These are phyloP conservation scores for Talaromyces sp. DNA, from an alignment of 2,329 filamentous ascomycete species.

Conservation along the genomic window DNA sequence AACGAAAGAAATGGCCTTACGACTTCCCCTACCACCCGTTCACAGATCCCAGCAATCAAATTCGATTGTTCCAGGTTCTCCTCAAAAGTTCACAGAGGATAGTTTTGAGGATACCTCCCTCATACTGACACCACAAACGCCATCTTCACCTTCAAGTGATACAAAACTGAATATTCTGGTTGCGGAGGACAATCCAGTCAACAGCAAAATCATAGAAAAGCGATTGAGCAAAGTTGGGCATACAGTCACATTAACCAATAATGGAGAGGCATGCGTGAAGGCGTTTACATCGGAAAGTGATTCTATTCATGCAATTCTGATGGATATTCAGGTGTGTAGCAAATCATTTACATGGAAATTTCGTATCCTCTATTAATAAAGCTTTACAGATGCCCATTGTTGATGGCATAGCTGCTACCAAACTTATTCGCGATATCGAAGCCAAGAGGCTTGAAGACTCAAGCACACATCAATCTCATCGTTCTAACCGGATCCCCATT, in stretches of 20 bases:
- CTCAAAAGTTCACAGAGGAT: not conserved
- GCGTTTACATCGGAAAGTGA: slow-evolving; percentile 66
- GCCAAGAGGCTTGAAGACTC: slow-evolving; percentile 60
- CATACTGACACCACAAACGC: not conserved
- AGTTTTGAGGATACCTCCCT: not conserved
- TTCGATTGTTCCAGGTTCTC: not conserved
- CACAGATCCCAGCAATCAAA: not conserved
- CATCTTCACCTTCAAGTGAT: slow-evolving; percentile 1
- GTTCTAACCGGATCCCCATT: slow-evolving; percentile 70
- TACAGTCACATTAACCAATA: slow-evolving; percentile 70
- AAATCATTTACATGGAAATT: not conserved
- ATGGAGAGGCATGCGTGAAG: slow-evolving; percentile 81
- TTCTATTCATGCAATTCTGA: slow-evolving; percentile 77
- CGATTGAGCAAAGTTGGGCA: slow-evolving; percentile 77
- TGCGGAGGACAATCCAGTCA: slow-evolving; percentile 87
- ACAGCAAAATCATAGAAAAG: slow-evolving; percentile 81
- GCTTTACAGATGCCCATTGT: slow-evolving; percentile 83
- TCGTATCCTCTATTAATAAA: slow-evolving; percentile 1
- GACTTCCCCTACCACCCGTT: not conserved
- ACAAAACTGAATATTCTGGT: slow-evolving; percentile 61
- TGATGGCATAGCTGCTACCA: slow-evolving; percentile 79
- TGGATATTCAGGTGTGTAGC: slow-evolving; percentile 83
- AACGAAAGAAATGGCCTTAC: not conserved
- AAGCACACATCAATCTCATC: slow-evolving; percentile 48
- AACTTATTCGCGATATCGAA: slow-evolving; percentile 79